Percentiles rank a stretch among this genome's conserved stretches.
phyloP scores from a whole-genome alignment of 257 asterid species.

The Penstemon barbatus region DNA sequence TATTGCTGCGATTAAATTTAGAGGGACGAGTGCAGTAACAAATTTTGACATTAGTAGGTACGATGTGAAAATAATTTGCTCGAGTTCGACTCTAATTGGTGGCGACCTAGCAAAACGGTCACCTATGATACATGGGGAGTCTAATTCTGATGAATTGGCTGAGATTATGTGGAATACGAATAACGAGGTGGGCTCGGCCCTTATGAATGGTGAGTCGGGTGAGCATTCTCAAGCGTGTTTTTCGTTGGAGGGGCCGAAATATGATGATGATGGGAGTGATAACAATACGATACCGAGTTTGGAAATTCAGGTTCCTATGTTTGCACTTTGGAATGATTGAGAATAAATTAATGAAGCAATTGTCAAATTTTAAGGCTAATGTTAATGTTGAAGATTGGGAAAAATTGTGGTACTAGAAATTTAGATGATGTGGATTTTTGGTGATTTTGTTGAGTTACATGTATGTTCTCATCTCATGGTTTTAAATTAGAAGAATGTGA shows the following conservation, averaged over 20 bases:
- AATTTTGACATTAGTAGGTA: conserved; percentile 75
- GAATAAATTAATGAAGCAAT: background rate
- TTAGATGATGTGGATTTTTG: background rate
- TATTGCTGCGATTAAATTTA: conserved; percentile 79
- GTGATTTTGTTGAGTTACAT: background rate
- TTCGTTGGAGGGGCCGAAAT: conserved; percentile 34
- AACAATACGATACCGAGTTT: conserved; percentile 23
- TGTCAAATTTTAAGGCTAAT: background rate
- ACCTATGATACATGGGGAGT: conserved; percentile 47
- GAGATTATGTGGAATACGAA: conserved; percentile 49
- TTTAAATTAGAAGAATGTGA: background rate
- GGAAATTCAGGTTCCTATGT: conserved; percentile 48
- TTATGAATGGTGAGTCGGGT: conserved; percentile 23
- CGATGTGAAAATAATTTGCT: conserved; percentile 72
- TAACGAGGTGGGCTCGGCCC: conserved; percentile 30
- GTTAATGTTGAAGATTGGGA: background rate
- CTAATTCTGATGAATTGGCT: conserved; percentile 35
- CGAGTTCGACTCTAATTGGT: conserved; percentile 69
- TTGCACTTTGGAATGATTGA: conserved; percentile 69
- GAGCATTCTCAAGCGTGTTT: conserved; percentile 38
- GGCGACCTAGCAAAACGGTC: conserved; percentile 78
- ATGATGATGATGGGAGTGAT: conserved; percentile 38
- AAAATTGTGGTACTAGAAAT: background rate
- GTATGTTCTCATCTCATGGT: background rate
- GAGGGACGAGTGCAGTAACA: conserved; percentile 83